Evolutionary conservation across 2,329 filamentous ascomycete genomes (phyloP).

Genomic region (Pyrenochaeta sp.): DNA sequence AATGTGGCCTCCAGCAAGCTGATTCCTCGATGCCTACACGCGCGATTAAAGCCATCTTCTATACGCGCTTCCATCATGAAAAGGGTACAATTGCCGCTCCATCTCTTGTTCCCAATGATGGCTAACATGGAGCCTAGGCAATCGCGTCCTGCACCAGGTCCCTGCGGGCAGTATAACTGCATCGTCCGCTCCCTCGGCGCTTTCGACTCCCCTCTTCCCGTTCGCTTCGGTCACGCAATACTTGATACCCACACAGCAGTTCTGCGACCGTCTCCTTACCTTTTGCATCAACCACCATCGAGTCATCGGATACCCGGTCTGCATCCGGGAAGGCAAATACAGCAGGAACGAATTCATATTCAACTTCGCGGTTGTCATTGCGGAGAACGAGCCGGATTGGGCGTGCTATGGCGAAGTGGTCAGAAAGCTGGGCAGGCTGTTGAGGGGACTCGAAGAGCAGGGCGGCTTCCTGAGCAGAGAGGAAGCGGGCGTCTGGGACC

Average conservation of each 20-base stretch:
- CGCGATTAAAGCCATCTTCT: constrained; percentile 69
- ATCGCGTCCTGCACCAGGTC: constrained; percentile 70
- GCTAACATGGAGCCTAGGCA: constrained; percentile 53
- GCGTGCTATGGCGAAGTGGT: constrained; percentile 85
- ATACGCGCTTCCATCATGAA: constrained; percentile 70
- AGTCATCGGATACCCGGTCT: constrained; percentile 87
- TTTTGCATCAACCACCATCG: constrained; percentile 78
- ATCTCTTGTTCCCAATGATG: background rate
- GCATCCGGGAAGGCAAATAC: constrained; percentile 79
- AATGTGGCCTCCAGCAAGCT: constrained; percentile 23
- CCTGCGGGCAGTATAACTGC: constrained; percentile 65
- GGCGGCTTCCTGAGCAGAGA: constrained; percentile 79
- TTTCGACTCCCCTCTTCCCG: constrained; percentile 73
- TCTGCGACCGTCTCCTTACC: constrained; percentile 89
- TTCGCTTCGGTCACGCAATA: constrained; percentile 89
- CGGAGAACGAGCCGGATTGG: constrained; percentile 70
- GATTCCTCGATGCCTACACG: constrained; percentile 42
- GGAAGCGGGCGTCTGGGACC: constrained; percentile 48
- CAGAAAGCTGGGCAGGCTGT: constrained; percentile 81
- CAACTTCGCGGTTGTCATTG: constrained; percentile 89
- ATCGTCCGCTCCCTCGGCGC: constrained; percentile 50
- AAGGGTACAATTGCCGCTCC: constrained; percentile 36
- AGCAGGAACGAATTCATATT: constrained; percentile 97
- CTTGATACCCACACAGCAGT: constrained; percentile 92
- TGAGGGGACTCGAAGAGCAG: constrained; percentile 91